These are phyloP conservation scores for Myriangium duriaei DNA, from an alignment of 2,329 filamentous ascomycete genomes.

Conservation along the genomic window DNA sequence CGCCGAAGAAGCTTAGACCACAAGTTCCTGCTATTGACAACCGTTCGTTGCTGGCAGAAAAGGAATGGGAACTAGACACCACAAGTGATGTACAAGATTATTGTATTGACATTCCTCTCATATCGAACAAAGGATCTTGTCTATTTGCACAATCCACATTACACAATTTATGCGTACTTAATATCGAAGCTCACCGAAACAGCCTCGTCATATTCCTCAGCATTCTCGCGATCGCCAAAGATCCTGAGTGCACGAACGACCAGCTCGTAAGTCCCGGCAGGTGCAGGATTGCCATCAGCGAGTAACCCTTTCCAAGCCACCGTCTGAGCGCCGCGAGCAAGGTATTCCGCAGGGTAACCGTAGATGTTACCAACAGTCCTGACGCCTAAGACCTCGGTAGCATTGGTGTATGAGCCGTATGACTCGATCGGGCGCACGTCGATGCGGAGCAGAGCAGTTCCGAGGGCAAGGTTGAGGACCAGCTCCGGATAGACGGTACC, in stretches of 20 bases:
- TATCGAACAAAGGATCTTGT: no score
- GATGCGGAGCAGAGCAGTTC: conserved; percentile 12
- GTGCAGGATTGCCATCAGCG: conserved; percentile 17
- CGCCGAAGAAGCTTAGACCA: no score
- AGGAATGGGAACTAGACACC: no score
- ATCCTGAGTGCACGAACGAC: conserved; percentile 20
- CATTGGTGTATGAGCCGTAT: conserved; percentile 10
- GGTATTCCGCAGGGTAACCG: conserved; percentile 13
- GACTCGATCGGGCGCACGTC: conserved; percentile 10
- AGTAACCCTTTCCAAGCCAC: conserved; percentile 17
- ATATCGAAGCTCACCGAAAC: conserved; percentile 17
- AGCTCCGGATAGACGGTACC: conserved; percentile 16
- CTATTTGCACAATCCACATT: no score
- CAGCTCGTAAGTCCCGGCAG: conserved; percentile 19
- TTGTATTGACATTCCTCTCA: no score
- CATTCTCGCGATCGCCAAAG: conserved; percentile 17
- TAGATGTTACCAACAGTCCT: conserved; percentile 12
- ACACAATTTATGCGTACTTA: conserved; percentile 12
- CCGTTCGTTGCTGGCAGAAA: no score
- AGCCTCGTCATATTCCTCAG: conserved; percentile 18
- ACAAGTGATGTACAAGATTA: no score
- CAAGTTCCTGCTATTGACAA: no score
- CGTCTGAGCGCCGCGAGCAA: conserved; percentile 13
- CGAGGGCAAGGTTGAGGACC: conserved; percentile 15
- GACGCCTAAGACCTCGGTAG: conserved; percentile 9